Conservation (phyloP, 805 yeast species). For the Diddensiella transvaalensis region DNA sequence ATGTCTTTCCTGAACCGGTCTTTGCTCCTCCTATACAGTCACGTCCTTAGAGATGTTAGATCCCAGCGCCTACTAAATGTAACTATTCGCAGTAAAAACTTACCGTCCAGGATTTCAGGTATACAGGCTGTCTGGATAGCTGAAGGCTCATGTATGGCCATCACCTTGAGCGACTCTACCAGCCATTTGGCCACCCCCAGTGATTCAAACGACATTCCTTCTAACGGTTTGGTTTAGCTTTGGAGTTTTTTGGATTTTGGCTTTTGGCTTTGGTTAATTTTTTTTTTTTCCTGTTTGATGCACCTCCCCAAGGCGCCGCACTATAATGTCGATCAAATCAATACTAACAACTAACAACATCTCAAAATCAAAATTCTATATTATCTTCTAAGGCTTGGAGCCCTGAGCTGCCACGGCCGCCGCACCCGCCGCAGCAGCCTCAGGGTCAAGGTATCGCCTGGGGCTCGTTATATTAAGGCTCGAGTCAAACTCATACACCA, state of each 20-base stretch:
- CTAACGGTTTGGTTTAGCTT: slow-evolving; percentile 47
- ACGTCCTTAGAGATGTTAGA: too few relatives aligned
- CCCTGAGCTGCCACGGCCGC: slow-evolving; percentile 95
- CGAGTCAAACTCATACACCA: slow-evolving; percentile 83
- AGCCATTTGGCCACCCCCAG: slow-evolving; percentile 65
- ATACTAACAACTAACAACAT: too few relatives aligned
- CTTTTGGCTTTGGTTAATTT: background rate
- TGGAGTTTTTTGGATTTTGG: background rate
- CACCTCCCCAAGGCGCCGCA: too few relatives aligned
- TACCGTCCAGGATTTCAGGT: slow-evolving; percentile 64
- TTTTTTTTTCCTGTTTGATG: background rate
- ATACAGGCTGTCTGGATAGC: slow-evolving; percentile 85
- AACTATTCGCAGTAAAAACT: background rate
- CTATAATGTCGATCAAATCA: too few relatives aligned
- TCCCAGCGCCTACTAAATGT: too few relatives aligned
- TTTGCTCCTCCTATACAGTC: slow-evolving; percentile 98
- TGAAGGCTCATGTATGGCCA: slow-evolving; percentile 82
- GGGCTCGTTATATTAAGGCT: slow-evolving; percentile 74
- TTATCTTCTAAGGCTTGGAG: background rate
- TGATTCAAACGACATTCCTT: slow-evolving; percentile 31
- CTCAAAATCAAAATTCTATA: too few relatives aligned
- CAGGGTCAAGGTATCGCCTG: slow-evolving; percentile 89
- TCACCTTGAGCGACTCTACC: slow-evolving; percentile 68
- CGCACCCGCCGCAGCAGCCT: slow-evolving; percentile 95
- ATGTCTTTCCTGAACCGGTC: slow-evolving; percentile 97